Conservation (phyloP, 768 basidiomycete species). For the Russula brevipes region DNA sequence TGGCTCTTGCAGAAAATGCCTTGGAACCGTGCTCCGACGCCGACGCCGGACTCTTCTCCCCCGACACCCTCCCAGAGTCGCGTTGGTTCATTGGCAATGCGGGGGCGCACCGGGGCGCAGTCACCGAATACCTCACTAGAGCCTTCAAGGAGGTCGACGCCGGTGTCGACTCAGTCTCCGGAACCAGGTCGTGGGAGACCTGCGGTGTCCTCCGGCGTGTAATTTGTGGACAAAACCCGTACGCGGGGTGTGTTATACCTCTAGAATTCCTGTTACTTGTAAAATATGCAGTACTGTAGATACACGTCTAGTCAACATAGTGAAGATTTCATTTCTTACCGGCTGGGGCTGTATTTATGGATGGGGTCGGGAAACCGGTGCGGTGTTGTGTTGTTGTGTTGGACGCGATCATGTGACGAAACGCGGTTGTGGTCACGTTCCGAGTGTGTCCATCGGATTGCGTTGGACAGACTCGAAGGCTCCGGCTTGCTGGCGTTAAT, state of each 20-base stretch:
- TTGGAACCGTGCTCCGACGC: slow-evolving; percentile 24
- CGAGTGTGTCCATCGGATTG: neutral
- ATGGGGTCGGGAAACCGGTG: neutral
- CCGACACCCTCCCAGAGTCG: slow-evolving; percentile 21
- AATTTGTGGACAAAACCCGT: neutral
- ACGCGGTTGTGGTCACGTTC: slow-evolving; percentile 18
- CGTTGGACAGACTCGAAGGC: neutral
- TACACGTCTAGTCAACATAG: neutral
- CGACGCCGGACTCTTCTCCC: slow-evolving; percentile 8
- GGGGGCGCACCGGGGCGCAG: slow-evolving; percentile 9
- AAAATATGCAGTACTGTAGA: slow-evolving; percentile 7
- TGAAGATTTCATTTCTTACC: neutral
- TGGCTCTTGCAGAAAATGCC: slow-evolving; percentile 31
- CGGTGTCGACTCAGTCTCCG: neutral
- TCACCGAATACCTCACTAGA: slow-evolving; percentile 9
- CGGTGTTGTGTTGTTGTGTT: too few relatives aligned
- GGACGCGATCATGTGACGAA: slow-evolving; percentile 22
- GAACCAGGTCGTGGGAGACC: slow-evolving; percentile 16
- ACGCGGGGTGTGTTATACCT: neutral
- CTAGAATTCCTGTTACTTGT: slow-evolving; percentile 4
- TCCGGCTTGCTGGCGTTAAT: neutral
- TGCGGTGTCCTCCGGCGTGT: neutral
- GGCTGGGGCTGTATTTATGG: too few relatives aligned
- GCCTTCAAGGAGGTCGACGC: slow-evolving; percentile 18
- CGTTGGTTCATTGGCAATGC: slow-evolving; percentile 2